Evolutionary conservation across 805 yeast species (phyloP).

Genomic region (Metschnikowia chrysomelidarum): DNA sequence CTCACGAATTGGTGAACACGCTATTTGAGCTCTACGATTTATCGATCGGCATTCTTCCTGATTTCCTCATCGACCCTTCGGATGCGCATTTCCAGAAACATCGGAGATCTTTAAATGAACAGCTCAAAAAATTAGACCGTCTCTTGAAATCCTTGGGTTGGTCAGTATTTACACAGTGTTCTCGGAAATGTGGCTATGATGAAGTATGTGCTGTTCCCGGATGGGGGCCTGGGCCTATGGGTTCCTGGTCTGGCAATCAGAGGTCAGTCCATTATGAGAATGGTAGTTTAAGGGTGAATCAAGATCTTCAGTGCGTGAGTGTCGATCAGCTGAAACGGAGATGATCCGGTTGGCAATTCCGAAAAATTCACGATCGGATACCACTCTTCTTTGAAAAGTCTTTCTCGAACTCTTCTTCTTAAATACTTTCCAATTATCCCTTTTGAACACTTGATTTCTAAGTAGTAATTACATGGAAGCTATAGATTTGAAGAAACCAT

Average conservation of each 20-base stretch:
- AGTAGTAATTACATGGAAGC: no score
- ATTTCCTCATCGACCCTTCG: slow-evolving; percentile 16
- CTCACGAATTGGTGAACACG: slow-evolving; percentile 31
- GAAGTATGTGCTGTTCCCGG: slow-evolving; percentile 58
- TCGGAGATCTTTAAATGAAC: slow-evolving; percentile 1
- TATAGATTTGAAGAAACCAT: no score
- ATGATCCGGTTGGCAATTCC: no score
- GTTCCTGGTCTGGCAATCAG: slow-evolving; percentile 27
- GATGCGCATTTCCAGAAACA: slow-evolving; percentile 5
- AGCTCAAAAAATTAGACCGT: slow-evolving; percentile 8
- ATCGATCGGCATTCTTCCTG: slow-evolving; percentile 25
- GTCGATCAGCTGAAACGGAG: no score
- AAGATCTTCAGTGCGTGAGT: slow-evolving; percentile 19
- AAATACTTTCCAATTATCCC: no score
- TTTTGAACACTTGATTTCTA: no score
- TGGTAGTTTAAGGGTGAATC: slow-evolving; percentile 13
- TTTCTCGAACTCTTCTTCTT: no score
- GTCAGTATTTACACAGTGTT: slow-evolving; percentile 44
- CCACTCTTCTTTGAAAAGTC: no score
- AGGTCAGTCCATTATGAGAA: slow-evolving; percentile 16
- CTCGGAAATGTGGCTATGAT: slow-evolving; percentile 40
- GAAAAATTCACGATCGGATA: no score
- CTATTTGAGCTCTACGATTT: slow-evolving; percentile 36
- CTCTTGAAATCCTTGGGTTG: slow-evolving; percentile 37
- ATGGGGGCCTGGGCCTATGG: slow-evolving; percentile 43